phyloP scores from a whole-genome alignment of 1,284 basidiomycete species.

The Anthracocystis walkeri region DNA sequence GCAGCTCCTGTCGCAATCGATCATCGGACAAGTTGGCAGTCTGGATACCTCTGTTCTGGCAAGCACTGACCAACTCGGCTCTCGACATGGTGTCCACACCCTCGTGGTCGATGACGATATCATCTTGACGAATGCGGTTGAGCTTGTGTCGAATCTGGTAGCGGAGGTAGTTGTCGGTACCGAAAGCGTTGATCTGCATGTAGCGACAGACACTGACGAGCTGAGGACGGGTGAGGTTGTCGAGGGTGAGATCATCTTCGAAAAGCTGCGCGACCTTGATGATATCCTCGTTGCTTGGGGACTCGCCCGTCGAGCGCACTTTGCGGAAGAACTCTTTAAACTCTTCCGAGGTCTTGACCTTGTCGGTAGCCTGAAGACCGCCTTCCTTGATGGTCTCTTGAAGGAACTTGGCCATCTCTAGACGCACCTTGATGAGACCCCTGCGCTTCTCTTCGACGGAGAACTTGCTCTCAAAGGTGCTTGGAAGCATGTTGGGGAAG shows the following conservation, averaged over 20 bases:
- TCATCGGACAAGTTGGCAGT: slow-evolving; percentile 77
- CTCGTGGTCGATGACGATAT: slow-evolving; percentile 87
- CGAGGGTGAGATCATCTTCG: slow-evolving; percentile 95
- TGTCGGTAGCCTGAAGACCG: slow-evolving; percentile 82
- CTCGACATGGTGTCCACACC: slow-evolving; percentile 91
- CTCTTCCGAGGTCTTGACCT: slow-evolving; percentile 91
- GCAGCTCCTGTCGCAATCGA: slow-evolving; percentile 83
- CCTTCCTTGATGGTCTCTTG: slow-evolving; percentile 97
- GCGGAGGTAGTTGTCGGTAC: slow-evolving; percentile 97
- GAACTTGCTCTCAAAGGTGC: slow-evolving; percentile 97
- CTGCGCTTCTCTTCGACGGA: slow-evolving; percentile 88
- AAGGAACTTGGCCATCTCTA: slow-evolving; percentile 99
- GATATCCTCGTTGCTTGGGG: slow-evolving; percentile 86
- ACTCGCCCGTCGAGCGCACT: slow-evolving; percentile 93
- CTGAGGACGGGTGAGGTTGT: slow-evolving; percentile 96
- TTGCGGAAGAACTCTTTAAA: slow-evolving; percentile 99
- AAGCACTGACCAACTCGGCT: slow-evolving; percentile 89
- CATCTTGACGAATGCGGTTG: slow-evolving; percentile 86
- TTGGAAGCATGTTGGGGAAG: slow-evolving; percentile 99
- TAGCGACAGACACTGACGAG: slow-evolving; percentile 91
- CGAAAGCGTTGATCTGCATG: slow-evolving; percentile 98
- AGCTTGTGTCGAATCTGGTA: slow-evolving; percentile 90
- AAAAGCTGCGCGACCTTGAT: slow-evolving; percentile 96
- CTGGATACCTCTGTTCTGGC: slow-evolving; percentile 92
- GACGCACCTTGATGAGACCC: slow-evolving; percentile 89